phyloP scores from a whole-genome alignment of 2,329 filamentous ascomycete species.

The Aspergillus brasiliensis region DNA sequence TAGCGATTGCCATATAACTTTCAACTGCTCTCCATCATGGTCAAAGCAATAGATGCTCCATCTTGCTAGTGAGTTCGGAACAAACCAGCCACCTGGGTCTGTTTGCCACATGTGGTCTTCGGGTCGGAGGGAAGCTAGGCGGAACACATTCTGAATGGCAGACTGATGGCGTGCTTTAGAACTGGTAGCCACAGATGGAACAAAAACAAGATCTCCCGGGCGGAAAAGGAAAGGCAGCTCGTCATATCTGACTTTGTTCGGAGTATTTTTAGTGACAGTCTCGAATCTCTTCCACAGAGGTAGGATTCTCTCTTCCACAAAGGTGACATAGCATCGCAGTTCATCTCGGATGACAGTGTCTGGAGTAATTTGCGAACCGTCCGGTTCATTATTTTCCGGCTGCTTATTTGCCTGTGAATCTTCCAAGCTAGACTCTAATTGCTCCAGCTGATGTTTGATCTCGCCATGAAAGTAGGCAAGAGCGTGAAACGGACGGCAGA shows the following conservation, averaged over 20 bases:
- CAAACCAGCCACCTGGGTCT: neutral
- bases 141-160: neutral
- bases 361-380: neutral
- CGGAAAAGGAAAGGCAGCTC: neutral
- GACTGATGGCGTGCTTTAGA: neutral
- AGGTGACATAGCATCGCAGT: neutral
- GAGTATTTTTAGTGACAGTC: neutral
- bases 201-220: neutral
- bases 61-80: neutral
- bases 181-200: neutral
- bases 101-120: neutral
- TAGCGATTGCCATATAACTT: neutral
- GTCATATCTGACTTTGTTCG: neutral
- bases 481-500: neutral
- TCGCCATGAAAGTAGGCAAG: neutral
- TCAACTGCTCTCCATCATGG: neutral
- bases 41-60: neutral
- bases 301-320: neutral
- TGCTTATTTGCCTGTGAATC: neutral
- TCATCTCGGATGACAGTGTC: neutral
- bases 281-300: neutral
- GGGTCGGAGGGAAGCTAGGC: neutral
- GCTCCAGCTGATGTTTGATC: neutral
- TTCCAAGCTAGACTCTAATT: neutral
- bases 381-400: no score